Percentiles rank a stretch among this genome's conserved stretches.
These are phyloP conservation scores for Exidia glandulosa DNA, from an alignment of 768 basidiomycete genomes.

Conservation along the genomic window DNA sequence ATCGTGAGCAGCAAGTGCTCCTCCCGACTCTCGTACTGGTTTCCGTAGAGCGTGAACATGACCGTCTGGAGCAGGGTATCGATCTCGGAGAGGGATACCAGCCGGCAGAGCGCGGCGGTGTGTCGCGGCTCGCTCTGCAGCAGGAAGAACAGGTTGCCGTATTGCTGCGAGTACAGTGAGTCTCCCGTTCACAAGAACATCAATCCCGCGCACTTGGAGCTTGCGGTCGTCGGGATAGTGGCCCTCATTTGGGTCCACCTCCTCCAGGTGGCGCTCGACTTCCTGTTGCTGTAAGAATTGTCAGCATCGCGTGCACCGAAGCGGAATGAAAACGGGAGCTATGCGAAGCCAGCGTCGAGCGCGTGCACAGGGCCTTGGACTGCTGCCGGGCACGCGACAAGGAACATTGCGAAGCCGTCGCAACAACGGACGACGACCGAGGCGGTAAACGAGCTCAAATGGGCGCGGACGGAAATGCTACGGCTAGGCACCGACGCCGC, in stretches of 20 bases:
- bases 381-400: too few relatives aligned
- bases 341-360: too few relatives aligned
- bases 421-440: too few relatives aligned
- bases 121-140: slow-evolving; percentile 97
- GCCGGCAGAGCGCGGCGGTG: slow-evolving; percentile 89
- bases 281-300: slow-evolving; percentile 63
- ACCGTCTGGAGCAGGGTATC: slow-evolving; percentile 98
- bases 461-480: too few relatives aligned
- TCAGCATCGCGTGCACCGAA: not conserved
- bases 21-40: slow-evolving; percentile 97
- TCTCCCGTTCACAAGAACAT: not conserved
- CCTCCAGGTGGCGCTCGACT: slow-evolving; percentile 90
- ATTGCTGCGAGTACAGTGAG: slow-evolving; percentile 47
- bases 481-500: too few relatives aligned
- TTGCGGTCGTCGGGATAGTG: slow-evolving; percentile 91
- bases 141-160: slow-evolving; percentile 97
- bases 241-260: slow-evolving; percentile 86
- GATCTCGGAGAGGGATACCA: slow-evolving; percentile 93
- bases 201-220: slow-evolving; percentile 29
- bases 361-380: too few relatives aligned
- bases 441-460: too few relatives aligned
- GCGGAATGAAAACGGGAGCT: not conserved
- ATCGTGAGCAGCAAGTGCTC: slow-evolving; percentile 97
- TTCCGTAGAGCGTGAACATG: slow-evolving; percentile 99
- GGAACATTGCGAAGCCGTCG: too few relatives aligned